Evolutionary conservation across 805 yeast genomes (phyloP), one percentile per base, ranked within the genome.

Genomic region (Grigorovia humatica): DNA sequence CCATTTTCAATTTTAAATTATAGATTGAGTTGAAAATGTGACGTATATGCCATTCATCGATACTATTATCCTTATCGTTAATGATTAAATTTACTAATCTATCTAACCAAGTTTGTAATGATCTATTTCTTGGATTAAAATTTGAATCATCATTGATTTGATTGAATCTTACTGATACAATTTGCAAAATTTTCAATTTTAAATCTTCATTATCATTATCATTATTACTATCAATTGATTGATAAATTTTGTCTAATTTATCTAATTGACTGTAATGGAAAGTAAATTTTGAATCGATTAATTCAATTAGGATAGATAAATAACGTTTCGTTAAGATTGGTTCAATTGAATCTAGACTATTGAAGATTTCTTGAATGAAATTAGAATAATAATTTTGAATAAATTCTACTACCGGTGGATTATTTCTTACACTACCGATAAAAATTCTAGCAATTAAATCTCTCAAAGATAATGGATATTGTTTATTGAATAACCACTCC

Each of bases 341-440:
- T 17, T 46, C 52, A 17, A 47, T 12, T 18, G 20, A n/a, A 9
- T 46, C 47, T 18, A 38, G 3, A 12, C 38, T 19, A 13, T 35
- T 20, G 12, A 48, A 30, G 13, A 56, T 38, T 9, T 9, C n/a
- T 5, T 27, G 42, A 17, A 38, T 13, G 9, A 48, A 32, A 65
- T 55, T 2, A 53, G 55, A 0, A 4, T 43, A 17, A 41, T 41
- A 23, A 3, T 43, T 53, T 43, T 59, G 61, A 13, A 76, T 68
- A 50, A 71, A 71, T 2, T 65, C 65, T 1, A 75, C 55, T 0
- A 89, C 88, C 2, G 76, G 77, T 1, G 80, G 81, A 62, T 89
- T 89, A 63, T 88, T 88, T 59, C 96, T 74, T 46, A 88, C 65
- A 4, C 90, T 67, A 5, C 87, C 74, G 0, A 85, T 82, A 52